These are phyloP conservation scores for Diaporthe helianthi DNA, from an alignment of 2,329 filamentous ascomycete genomes.

Conservation along the genomic window DNA sequence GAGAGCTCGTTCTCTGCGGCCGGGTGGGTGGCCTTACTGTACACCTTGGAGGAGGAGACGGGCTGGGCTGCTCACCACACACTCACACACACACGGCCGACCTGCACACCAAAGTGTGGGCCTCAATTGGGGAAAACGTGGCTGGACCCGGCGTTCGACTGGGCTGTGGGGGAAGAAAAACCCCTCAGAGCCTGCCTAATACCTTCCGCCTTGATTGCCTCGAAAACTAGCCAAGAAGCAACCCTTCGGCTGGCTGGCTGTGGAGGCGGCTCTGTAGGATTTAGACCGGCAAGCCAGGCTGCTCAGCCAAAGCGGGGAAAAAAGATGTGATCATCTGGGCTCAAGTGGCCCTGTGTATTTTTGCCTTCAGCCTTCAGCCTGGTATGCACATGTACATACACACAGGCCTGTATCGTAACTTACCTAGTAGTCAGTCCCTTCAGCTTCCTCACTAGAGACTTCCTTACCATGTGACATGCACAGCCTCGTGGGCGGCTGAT, in stretches of 20 bases:
- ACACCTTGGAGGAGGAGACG: neutral
- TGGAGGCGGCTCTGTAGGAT: neutral
- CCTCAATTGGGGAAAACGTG: conserved; percentile 1
- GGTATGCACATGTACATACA: neutral
- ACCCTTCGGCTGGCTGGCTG: neutral
- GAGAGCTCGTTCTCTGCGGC: neutral
- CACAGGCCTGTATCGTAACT: neutral
- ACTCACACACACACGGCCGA: too few relatives aligned
- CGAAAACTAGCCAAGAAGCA: neutral
- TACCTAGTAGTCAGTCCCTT: too few relatives aligned
- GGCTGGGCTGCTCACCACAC: neutral
- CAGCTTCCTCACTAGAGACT: too few relatives aligned
- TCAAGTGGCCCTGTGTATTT: neutral
- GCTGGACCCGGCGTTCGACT: neutral
- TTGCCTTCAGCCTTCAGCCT: neutral
- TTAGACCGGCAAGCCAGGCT: neutral
- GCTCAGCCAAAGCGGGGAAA: neutral
- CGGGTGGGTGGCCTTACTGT: neutral
- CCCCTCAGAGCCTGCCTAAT: conserved; percentile 5
- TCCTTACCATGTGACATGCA: neutral
- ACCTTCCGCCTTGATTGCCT: conserved; percentile 6
- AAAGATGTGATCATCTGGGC: neutral
- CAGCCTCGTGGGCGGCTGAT: neutral
- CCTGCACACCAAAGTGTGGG: conserved; percentile 12
- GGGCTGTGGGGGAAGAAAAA: neutral